Conservation (phyloP, 2,329 filamentous ascomycete species). For the Teratosphaeria gauchensis region DNA sequence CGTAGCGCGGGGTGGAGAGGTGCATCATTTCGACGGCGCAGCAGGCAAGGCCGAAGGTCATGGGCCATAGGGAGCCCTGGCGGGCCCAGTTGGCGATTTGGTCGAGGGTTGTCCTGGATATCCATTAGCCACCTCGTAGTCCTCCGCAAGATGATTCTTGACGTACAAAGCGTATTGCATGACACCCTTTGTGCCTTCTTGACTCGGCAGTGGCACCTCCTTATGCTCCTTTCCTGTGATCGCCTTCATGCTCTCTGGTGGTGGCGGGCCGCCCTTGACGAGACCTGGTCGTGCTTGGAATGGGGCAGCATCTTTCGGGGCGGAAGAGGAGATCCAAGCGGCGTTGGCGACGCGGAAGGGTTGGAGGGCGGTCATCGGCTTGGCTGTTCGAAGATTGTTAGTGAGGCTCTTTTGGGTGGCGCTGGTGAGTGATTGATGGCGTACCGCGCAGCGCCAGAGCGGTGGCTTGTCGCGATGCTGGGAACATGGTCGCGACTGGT, state of each 20-base stretch:
- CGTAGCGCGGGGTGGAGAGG: slow-evolving; percentile 76
- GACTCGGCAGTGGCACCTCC: slow-evolving; percentile 67
- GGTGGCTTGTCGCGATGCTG: slow-evolving; percentile 41
- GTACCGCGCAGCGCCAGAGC: slow-evolving; percentile 48
- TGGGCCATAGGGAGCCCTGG: slow-evolving; percentile 76
- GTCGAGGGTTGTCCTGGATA: slow-evolving; percentile 61
- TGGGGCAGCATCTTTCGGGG: slow-evolving; percentile 53
- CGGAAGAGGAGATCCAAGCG: slow-evolving; percentile 56
- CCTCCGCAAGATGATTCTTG: not conserved
- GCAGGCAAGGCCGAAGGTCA: slow-evolving; percentile 82
- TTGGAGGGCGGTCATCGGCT: slow-evolving; percentile 53
- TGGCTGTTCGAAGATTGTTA: slow-evolving; percentile 41
- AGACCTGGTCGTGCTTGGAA: slow-evolving; percentile 43
- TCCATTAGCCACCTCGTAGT: not conserved
- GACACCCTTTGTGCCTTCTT: slow-evolving; percentile 69
- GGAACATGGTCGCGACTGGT: slow-evolving; percentile 35
- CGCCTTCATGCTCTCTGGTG: slow-evolving; percentile 41
- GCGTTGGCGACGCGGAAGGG: slow-evolving; percentile 50
- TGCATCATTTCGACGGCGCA: slow-evolving; percentile 93
- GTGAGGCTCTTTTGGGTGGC: slow-evolving; percentile 6
- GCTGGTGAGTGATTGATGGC: slow-evolving; percentile 11
- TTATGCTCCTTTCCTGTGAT: slow-evolving; percentile 27
- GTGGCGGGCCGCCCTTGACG: slow-evolving; percentile 45
- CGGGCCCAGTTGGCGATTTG: slow-evolving; percentile 75
- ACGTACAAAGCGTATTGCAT: slow-evolving; percentile 82